A percentile compares a stretch with the other conserved stretches of the same genome.
Evolutionary conservation across 768 basidiomycete genomes (phyloP).

Genomic region (Boletus reticulatus): DNA sequence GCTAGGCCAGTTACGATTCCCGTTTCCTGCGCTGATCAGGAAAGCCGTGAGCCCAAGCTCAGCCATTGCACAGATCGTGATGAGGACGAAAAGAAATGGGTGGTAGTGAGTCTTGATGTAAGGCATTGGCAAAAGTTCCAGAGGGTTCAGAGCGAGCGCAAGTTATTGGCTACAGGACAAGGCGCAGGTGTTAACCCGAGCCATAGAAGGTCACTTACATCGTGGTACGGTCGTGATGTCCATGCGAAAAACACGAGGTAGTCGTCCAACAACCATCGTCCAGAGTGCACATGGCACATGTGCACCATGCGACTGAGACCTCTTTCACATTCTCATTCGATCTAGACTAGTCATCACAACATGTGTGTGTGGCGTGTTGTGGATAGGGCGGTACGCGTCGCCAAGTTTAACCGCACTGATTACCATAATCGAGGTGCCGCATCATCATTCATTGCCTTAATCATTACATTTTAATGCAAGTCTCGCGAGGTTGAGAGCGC

Average conservation of each 20-base stretch:
- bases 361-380: constrained; percentile 16
- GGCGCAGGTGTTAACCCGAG: constrained; percentile 5
- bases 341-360: constrained; percentile 8
- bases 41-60: constrained; percentile 76
- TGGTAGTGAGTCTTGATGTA: constrained; percentile 55
- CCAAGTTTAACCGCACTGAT: constrained; percentile 8
- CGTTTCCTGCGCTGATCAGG: constrained; percentile 67
- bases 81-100: constrained; percentile 60
- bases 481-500: constrained; percentile 77
- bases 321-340: constrained; percentile 10
- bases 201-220: constrained; percentile 22
- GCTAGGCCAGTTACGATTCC: constrained; percentile 58
- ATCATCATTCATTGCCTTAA: constrained; percentile 16
- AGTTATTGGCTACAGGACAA: constrained; percentile 13
- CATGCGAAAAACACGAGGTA: constrained; percentile 35
- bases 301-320: constrained; percentile 3
- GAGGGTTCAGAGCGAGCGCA: constrained; percentile 6
- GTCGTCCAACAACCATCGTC: constrained; percentile 7
- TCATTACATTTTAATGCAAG: constrained; percentile 49
- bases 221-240: constrained; percentile 24
- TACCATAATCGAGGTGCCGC: constrained; percentile 8
- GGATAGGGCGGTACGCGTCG: constrained; percentile 5
- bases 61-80: constrained; percentile 64
- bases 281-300: not conserved
- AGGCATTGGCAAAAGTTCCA: constrained; percentile 31